A percentile compares a stretch with the other conserved stretches of the same genome.
phyloP scores from a whole-genome alignment of 208 protist species.

The Wallacemonas rigidus region DNA sequence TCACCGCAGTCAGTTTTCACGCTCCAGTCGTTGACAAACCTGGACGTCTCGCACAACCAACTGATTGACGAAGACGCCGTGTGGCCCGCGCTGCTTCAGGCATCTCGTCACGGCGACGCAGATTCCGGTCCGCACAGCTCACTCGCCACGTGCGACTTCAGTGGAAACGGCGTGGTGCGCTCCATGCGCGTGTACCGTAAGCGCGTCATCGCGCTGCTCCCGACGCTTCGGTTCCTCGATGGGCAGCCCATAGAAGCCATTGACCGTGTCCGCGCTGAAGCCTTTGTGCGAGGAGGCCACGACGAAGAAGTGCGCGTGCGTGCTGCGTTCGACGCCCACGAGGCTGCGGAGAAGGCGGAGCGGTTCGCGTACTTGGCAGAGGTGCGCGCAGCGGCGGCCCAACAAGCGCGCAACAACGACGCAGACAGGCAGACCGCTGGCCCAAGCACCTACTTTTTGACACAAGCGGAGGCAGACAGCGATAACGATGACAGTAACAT shows the following conservation, averaged over 20 bases:
- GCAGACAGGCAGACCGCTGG: constrained; percentile 12
- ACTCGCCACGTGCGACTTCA: constrained; percentile 27
- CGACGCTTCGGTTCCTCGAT: constrained; percentile 71
- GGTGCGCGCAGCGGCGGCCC: constrained; percentile 12
- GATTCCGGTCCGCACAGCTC: constrained; percentile 14
- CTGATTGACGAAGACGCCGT: constrained; percentile 25
- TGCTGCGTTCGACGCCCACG: constrained; percentile 26
- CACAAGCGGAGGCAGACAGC: constrained; percentile 5
- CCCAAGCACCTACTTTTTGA: constrained; percentile 25
- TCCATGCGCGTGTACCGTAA: constrained; percentile 79
- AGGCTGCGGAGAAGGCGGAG: constrained; percentile 27
- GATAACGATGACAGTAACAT: constrained; percentile 26
- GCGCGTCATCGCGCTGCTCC: constrained; percentile 53
- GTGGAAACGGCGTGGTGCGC: constrained; percentile 76
- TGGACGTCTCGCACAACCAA: constrained; percentile 53
- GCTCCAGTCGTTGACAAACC: constrained; percentile 22
- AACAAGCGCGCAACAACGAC: background rate
- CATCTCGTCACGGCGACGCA: background rate
- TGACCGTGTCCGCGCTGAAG: constrained; percentile 71
- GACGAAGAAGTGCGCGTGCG: constrained; percentile 43
- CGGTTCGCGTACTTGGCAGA: constrained; percentile 50
- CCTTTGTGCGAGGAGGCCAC: constrained; percentile 54
- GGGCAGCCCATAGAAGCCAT: constrained; percentile 66
- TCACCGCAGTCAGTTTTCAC: background rate
- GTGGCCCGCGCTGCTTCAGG: constrained; percentile 16